Evolutionary conservation across 352 stramenopile genomes (phyloP).

Genomic region (Pythium aquatile): DNA sequence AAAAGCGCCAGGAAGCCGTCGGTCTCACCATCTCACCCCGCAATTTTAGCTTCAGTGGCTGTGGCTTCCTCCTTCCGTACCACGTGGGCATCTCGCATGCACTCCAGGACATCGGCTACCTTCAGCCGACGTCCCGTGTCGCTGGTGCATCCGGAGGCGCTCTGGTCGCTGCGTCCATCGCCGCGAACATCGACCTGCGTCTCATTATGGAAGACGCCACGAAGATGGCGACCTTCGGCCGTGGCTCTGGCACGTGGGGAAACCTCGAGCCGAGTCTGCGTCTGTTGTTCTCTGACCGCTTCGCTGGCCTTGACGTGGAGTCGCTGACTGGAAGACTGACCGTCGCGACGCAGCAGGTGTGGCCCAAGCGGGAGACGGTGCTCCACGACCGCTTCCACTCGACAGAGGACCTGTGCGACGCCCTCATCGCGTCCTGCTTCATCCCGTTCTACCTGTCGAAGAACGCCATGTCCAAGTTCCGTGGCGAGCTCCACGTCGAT

Average conservation of each 20-base stretch:
- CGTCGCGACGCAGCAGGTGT: slow-evolving; percentile 71
- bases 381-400: slow-evolving; percentile 61
- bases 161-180: slow-evolving; percentile 62
- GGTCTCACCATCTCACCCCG: slow-evolving; percentile 1
- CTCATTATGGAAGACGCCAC: slow-evolving; percentile 67
- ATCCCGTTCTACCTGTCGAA: slow-evolving; percentile 74
- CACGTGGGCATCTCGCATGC: slow-evolving; percentile 69
- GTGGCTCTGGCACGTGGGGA: slow-evolving; percentile 51
- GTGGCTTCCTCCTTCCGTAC: slow-evolving; percentile 78
- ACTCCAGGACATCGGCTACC: slow-evolving; percentile 48
- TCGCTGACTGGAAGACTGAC: slow-evolving; percentile 48
- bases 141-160: slow-evolving; percentile 72
- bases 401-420: slow-evolving; percentile 54
- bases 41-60: slow-evolving; percentile 81
- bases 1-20: slow-evolving; percentile 42
- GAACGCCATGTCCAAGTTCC: slow-evolving; percentile 48
- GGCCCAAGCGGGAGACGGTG: slow-evolving; percentile 51
- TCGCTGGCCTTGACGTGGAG: slow-evolving; percentile 42
- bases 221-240: slow-evolving; percentile 51
- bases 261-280: slow-evolving; percentile 67
- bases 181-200: slow-evolving; percentile 44
- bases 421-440: slow-evolving; percentile 72
- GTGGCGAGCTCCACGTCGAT: slow-evolving; percentile 68
- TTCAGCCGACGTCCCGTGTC: slow-evolving; percentile 52
- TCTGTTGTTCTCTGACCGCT: slow-evolving; percentile 49